Conservation (phyloP, 2,329 filamentous ascomycete genomes). For the Paracamarosporium sp. region DNA sequence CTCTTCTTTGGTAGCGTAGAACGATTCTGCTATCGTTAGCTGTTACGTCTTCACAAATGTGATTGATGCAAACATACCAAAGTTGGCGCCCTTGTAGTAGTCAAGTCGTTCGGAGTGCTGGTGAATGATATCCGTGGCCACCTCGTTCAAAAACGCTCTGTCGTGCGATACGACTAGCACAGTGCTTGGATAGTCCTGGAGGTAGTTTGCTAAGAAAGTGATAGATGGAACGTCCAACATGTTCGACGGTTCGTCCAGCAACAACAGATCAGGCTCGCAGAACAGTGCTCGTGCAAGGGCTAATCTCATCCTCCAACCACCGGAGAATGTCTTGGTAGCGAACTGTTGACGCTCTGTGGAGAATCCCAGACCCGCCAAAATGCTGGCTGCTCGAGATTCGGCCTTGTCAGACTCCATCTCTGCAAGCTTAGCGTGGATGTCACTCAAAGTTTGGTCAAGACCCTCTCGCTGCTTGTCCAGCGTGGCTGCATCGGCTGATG, state of each 20-base stretch:
- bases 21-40: constrained; percentile 66
- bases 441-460: constrained; percentile 86
- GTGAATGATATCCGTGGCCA: constrained; percentile 98
- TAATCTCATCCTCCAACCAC: constrained; percentile 99
- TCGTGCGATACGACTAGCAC: constrained; percentile 98
- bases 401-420: constrained; percentile 99
- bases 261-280: constrained; percentile 92
- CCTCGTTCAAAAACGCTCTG: constrained; percentile 97
- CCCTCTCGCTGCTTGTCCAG: constrained; percentile 89
- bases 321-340: constrained; percentile 96
- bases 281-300: constrained; percentile 94
- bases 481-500: constrained; percentile 83
- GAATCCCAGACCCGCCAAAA: constrained; percentile 95
- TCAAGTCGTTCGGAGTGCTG: constrained; percentile 96
- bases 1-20: constrained; percentile 97
- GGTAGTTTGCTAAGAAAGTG: constrained; percentile 94
- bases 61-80: constrained; percentile 55
- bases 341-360: constrained; percentile 90
- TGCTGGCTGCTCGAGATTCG: constrained; percentile 92
- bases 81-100: constrained; percentile 98
- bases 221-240: constrained; percentile 99
- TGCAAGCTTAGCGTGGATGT: constrained; percentile 88
- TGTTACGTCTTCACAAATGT: not conserved
- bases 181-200: constrained; percentile 92
- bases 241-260: constrained; percentile 99